Evolutionary conservation across 176 grass and related monocot species (phyloP).

Genomic region (Triticum turgidum): DNA sequence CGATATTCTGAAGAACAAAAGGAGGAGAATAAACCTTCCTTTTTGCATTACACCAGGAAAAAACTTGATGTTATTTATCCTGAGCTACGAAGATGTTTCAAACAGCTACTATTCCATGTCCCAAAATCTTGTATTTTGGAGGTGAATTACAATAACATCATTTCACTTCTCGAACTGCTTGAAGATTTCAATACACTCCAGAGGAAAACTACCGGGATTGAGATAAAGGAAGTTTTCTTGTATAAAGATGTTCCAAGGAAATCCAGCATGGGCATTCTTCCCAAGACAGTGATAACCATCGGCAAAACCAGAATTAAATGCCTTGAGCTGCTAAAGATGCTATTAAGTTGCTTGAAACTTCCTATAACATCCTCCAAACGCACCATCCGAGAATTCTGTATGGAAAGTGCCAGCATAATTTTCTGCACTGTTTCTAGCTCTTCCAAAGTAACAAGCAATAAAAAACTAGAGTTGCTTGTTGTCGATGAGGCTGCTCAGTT

Average conservation of each 20-base stretch:
- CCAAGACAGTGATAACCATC: constrained; percentile 23
- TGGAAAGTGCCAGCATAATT: constrained; percentile 47
- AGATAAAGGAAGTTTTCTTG: constrained; percentile 48
- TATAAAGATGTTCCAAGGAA: constrained; percentile 5
- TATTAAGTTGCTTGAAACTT: constrained; percentile 45
- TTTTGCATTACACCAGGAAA: constrained; percentile 41
- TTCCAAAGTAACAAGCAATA: constrained; percentile 40
- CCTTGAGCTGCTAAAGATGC: constrained; percentile 41
- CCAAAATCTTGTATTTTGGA: constrained; percentile 51
- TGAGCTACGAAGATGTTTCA: constrained; percentile 49
- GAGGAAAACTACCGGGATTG: constrained; percentile 5
- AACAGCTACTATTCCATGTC: constrained; percentile 50
- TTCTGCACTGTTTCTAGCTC: constrained; percentile 72
- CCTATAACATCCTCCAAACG: constrained; percentile 33
- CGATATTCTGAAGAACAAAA: constrained; percentile 14
- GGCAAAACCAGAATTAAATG: constrained; percentile 42
- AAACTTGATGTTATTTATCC: constrained; percentile 41
- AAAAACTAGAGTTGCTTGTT: constrained; percentile 50
- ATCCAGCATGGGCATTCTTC: not conserved
- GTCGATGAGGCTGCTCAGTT: constrained; percentile 84
- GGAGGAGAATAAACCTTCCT: constrained; percentile 23
- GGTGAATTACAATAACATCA: constrained; percentile 40
- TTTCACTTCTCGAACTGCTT: constrained; percentile 47
- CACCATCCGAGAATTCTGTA: constrained; percentile 36
- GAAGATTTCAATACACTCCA: constrained; percentile 45